These are phyloP conservation scores for Ogataea wickerhamii DNA, from an alignment of 805 yeast genomes.

Conservation along the genomic window DNA sequence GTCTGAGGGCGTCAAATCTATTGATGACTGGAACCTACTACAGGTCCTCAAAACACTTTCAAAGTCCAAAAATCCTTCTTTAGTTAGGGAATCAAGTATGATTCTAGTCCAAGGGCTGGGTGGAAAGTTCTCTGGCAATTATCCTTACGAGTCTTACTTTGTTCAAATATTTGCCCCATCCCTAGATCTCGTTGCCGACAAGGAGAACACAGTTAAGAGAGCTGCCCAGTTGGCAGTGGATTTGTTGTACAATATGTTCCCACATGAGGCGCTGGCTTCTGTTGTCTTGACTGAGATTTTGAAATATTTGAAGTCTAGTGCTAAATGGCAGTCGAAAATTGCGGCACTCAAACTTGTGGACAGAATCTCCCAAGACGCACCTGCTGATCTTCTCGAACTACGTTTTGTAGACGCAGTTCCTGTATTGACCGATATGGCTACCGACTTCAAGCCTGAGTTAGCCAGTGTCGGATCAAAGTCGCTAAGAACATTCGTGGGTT, in stretches of 20 bases:
- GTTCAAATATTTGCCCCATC: constrained; percentile 59
- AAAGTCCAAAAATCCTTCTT: constrained; percentile 69
- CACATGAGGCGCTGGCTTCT: constrained; percentile 75
- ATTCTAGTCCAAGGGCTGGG: constrained; percentile 53
- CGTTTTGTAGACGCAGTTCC: constrained; percentile 80
- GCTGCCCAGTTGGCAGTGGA: constrained; percentile 81
- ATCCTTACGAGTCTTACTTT: constrained; percentile 75
- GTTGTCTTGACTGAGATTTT: constrained; percentile 60
- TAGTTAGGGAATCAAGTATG: constrained; percentile 75
- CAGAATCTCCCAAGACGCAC: constrained; percentile 70
- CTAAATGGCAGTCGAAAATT: constrained; percentile 89
- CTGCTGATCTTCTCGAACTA: constrained; percentile 80
- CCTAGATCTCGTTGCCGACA: constrained; percentile 75
- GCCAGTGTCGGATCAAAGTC: constrained; percentile 79
- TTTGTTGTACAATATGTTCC: constrained; percentile 63
- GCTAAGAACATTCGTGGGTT: constrained; percentile 66
- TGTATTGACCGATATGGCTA: constrained; percentile 79
- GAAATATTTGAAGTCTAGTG: constrained; percentile 68
- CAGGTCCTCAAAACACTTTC: constrained; percentile 63
- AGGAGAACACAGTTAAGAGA: constrained; percentile 80
- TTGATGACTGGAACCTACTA: constrained; percentile 61
- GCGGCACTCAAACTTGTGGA: constrained; percentile 76
- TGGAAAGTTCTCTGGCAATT: constrained; percentile 57
- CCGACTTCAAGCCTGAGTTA: constrained; percentile 95
- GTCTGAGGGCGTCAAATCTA: constrained; percentile 42